These are phyloP conservation scores for Euphrasia confusa DNA, from an alignment of 257 asterid genomes.

Conservation along the genomic window DNA sequence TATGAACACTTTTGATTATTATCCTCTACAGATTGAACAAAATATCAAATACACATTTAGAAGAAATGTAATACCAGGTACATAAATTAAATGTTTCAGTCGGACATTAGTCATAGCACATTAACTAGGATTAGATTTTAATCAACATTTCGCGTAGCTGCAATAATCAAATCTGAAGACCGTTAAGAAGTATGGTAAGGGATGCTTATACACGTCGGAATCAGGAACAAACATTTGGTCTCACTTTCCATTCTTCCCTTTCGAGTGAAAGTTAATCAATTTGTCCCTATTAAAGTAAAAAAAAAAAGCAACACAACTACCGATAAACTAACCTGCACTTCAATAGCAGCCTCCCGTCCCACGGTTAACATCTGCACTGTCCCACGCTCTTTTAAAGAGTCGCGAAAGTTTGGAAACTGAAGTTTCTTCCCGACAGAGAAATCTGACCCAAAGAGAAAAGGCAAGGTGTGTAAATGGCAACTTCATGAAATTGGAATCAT, in stretches of 20 bases:
- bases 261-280: conserved; percentile 13
- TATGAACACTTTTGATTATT: not conserved
- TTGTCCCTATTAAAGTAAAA: not conserved
- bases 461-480: conserved; percentile 55
- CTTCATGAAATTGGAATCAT: conserved; percentile 61
- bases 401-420: conserved; percentile 92
- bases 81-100: not conserved
- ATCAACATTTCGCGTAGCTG: conserved; percentile 2
- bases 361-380: conserved; percentile 90
- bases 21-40: not conserved
- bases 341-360: conserved; percentile 98
- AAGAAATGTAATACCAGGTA: not conserved
- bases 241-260: conserved; percentile 15
- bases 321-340: conserved; percentile 74
- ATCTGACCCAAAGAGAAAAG: conserved; percentile 87
- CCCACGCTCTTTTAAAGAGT: conserved; percentile 82
- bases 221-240: conserved; percentile 14
- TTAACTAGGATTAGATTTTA: not conserved
- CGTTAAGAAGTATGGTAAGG: not conserved
- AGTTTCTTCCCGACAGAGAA: conserved; percentile 73
- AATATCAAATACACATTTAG: not conserved
- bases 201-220: conserved; percentile 1
- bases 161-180: not conserved
- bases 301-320: conserved; percentile 12
- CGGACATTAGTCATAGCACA: not conserved